Evolutionary conservation across 768 basidiomycete genomes (phyloP).

Genomic region (Lentinula aciculospora): DNA sequence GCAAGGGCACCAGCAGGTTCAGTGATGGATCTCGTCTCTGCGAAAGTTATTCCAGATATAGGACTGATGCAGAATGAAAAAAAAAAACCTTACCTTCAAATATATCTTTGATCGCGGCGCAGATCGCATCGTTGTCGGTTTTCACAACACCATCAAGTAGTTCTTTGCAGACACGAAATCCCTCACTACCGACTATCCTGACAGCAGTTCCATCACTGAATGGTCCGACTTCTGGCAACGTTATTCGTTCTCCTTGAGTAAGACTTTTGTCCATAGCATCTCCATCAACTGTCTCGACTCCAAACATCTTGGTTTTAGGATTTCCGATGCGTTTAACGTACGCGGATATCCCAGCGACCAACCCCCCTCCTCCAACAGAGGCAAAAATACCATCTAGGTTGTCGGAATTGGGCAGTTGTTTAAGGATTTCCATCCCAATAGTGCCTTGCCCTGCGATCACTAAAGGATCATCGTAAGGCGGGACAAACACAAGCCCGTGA

Average conservation of each 20-base stretch:
- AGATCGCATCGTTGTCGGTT: constrained; percentile 93
- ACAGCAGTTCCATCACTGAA: constrained; percentile 99
- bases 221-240: constrained; percentile 85
- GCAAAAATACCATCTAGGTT: constrained; percentile 81
- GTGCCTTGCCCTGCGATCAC: constrained; percentile 98
- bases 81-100: constrained; percentile 71
- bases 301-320: constrained; percentile 75
- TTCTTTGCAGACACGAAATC: constrained; percentile 86
- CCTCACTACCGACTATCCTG: constrained; percentile 90
- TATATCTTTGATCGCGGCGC: constrained; percentile 97
- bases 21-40: constrained; percentile 93
- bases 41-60: neutral
- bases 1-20: constrained; percentile 95
- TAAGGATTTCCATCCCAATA: constrained; percentile 89
- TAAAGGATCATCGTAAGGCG: constrained; percentile 95
- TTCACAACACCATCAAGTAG: constrained; percentile 79
- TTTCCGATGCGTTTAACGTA: constrained; percentile 92
- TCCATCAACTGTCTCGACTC: constrained; percentile 92
- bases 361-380: constrained; percentile 91
- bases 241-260: constrained; percentile 74
- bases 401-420: constrained; percentile 76
- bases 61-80: neutral
- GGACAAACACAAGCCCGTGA: constrained; percentile 84
- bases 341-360: constrained; percentile 84
- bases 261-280: constrained; percentile 91